Conservation (phyloP, 306 rosid genomes). For the Acacia crassicarpa region DNA sequence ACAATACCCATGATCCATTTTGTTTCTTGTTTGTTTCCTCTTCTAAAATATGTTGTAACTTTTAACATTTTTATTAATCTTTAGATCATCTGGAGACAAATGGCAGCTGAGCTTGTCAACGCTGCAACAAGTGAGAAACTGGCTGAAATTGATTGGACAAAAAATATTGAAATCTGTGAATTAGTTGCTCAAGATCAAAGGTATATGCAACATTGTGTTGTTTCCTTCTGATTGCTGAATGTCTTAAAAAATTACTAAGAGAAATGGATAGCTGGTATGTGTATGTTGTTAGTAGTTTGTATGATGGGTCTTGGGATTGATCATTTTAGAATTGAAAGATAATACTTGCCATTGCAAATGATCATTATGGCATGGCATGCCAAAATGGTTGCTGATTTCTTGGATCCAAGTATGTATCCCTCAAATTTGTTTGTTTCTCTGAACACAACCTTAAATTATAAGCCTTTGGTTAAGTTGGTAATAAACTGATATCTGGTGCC, state of each 20-base stretch:
- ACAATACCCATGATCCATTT: neutral
- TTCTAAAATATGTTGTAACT: neutral
- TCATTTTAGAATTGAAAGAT: neutral
- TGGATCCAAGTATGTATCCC: constrained; percentile 13
- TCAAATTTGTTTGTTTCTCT: constrained; percentile 7
- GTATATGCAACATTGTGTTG: constrained; percentile 35
- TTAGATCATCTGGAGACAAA: constrained; percentile 34
- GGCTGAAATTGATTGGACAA: constrained; percentile 71
- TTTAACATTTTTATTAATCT: constrained; percentile 6
- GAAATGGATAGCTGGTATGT: neutral
- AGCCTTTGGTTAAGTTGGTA: constrained; percentile 2
- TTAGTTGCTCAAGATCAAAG: constrained; percentile 76
- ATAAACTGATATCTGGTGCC: constrained; percentile 11
- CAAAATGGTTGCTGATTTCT: neutral
- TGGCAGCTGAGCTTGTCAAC: constrained; percentile 78
- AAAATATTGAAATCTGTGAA: constrained; percentile 84
- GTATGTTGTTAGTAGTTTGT: neutral
- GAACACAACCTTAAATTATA: neutral
- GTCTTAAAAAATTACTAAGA: neutral
- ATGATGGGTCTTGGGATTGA: neutral
- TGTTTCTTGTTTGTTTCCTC: constrained; percentile 11
- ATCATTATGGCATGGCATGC: constrained; percentile 1
- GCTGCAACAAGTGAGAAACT: constrained; percentile 87
- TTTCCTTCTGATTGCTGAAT: constrained; percentile 23
- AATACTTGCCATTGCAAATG: constrained; percentile 1